Percentiles rank a stretch among this genome's conserved stretches.
phyloP scores from a whole-genome alignment of 345 rosid species.

The Anacardium occidentale region DNA sequence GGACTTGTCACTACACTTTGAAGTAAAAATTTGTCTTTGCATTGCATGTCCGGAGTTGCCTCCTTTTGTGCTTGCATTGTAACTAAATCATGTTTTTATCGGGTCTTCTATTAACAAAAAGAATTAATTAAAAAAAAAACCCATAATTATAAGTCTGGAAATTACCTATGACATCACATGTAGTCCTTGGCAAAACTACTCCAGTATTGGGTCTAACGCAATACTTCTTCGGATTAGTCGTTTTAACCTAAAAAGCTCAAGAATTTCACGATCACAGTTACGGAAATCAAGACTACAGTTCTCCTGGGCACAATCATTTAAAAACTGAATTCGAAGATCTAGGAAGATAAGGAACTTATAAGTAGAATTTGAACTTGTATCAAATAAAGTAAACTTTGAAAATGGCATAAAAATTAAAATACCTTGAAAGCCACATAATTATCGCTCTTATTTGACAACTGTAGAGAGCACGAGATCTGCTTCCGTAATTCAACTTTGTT shows the following conservation, averaged over 20 bases:
- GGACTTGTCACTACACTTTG: conserved; percentile 61
- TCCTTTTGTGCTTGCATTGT: conserved; percentile 97
- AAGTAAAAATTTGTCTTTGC: conserved; percentile 86
- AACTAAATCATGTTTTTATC: conserved; percentile 38
- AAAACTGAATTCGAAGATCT: conserved; percentile 9
- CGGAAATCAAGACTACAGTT: conserved; percentile 9
- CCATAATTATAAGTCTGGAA: neutral
- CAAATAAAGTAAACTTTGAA: too few species aligned
- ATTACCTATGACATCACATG: conserved; percentile 73
- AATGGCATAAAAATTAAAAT: neutral
- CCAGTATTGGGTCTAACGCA: conserved; percentile 87
- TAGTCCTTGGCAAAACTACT: conserved; percentile 66
- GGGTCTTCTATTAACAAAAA: neutral
- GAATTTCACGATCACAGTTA: conserved; percentile 17
- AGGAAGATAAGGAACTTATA: neutral
- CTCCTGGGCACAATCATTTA: conserved; percentile 4
- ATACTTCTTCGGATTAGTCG: conserved; percentile 92
- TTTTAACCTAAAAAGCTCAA: conserved; percentile 53
- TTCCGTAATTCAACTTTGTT: conserved; percentile 70
- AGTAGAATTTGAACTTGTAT: neutral
- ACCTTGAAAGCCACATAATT: conserved; percentile 85
- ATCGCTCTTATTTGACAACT: conserved; percentile 60
- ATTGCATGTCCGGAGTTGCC: conserved; percentile 73
- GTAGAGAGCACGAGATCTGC: conserved; percentile 78
- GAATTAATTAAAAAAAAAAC: conserved; percentile 4